Conservation (phyloP, 345 rosid genomes). For the Hibiscus mutabilis region DNA sequence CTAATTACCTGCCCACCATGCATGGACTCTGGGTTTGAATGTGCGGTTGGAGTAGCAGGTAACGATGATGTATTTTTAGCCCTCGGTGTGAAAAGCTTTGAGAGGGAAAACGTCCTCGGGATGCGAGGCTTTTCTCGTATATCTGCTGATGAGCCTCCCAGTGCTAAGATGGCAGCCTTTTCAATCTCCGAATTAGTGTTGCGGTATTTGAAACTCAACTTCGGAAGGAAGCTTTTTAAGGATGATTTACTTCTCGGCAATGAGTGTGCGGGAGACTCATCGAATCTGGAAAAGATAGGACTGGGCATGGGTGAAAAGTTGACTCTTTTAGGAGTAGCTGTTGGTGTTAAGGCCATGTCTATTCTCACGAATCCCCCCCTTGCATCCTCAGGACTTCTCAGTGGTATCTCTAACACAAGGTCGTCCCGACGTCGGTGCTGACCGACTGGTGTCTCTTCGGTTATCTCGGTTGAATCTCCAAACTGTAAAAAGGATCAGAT, state of each 20-base stretch:
- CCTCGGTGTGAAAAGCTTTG: conserved; percentile 52
- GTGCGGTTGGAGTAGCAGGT: conserved; percentile 61
- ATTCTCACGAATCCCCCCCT: conserved; percentile 33
- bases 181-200: conserved; percentile 51
- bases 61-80: conserved; percentile 51
- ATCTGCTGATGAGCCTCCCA: conserved; percentile 40
- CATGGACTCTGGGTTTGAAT: conserved; percentile 87
- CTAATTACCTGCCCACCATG: conserved; percentile 51
- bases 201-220: conserved; percentile 60
- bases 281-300: conserved; percentile 35
- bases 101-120: conserved; percentile 53
- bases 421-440: conserved; percentile 25
- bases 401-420: conserved; percentile 40
- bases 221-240: conserved; percentile 60
- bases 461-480: conserved; percentile 50
- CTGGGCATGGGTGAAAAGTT: conserved; percentile 78
- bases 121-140: conserved; percentile 28
- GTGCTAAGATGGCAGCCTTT: conserved; percentile 64
- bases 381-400: conserved; percentile 31
- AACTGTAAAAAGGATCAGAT: conserved; percentile 29
- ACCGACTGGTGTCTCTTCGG: conserved; percentile 38
- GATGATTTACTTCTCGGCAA: conserved; percentile 43
- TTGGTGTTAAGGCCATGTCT: conserved; percentile 48
- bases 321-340: conserved; percentile 56
- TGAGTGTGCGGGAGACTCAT: conserved; percentile 30